Conservation (phyloP, 2,329 filamentous ascomycete genomes). For the Cryphonectria radicalis region DNA sequence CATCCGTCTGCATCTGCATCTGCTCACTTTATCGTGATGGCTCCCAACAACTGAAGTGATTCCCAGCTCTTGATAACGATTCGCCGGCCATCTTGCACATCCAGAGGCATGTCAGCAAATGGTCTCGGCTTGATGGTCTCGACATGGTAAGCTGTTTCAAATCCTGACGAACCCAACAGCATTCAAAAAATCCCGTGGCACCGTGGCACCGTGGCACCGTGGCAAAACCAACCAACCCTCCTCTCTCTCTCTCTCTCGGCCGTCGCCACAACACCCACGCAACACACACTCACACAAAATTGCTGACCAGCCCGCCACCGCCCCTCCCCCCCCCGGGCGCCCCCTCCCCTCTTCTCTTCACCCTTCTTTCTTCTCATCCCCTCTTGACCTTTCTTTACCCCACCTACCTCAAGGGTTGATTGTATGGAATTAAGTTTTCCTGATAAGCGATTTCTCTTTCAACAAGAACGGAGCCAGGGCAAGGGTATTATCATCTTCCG, state of each 20-base stretch:
- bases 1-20: background rate
- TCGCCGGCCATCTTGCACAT: background rate
- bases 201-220: background rate
- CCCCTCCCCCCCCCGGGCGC: too few species aligned
- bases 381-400: background rate
- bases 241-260: too few species aligned
- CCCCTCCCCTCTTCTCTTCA: too few species aligned
- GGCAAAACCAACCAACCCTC: background rate
- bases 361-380: too few species aligned
- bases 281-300: too few species aligned
- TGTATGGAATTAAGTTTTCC: background rate
- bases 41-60: background rate
- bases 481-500: background rate
- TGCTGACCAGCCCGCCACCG: too few species aligned
- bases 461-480: background rate
- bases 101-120: background rate
- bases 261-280: background rate
- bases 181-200: too few species aligned
- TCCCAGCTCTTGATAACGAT: background rate
- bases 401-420: background rate
- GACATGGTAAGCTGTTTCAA: constrained; percentile 2
- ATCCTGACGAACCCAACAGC: background rate
- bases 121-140: background rate
- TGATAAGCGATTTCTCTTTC: background rate
- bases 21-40: background rate